Evolutionary conservation across 2,329 filamentous ascomycete genomes (phyloP).

Genomic region (Coniochaeta pulveracea): DNA sequence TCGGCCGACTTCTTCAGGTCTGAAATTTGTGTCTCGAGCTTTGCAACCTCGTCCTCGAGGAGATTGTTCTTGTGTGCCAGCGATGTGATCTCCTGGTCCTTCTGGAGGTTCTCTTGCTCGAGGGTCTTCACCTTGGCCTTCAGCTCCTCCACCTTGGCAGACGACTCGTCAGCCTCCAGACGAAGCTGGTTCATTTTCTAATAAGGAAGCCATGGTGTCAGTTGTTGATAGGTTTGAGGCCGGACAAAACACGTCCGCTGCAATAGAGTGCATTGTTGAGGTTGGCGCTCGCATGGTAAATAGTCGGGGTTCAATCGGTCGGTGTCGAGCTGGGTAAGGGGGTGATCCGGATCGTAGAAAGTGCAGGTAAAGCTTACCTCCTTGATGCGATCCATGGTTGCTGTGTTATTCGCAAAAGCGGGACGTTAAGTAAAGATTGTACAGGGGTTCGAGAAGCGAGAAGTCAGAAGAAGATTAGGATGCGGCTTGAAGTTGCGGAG

Average conservation of each 20-base stretch:
- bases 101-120: constrained; percentile 89
- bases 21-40: constrained; percentile 74
- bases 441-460: too few relatives aligned
- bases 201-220: not conserved
- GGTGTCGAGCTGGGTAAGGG: constrained; percentile 15
- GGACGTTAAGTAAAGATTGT: too few relatives aligned
- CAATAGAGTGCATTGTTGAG: not conserved
- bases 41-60: constrained; percentile 84
- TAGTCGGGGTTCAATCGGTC: not conserved
- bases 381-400: constrained; percentile 74
- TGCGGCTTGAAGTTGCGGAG: too few relatives aligned
- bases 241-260: not conserved
- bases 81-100: constrained; percentile 97
- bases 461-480: too few relatives aligned
- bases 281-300: not conserved
- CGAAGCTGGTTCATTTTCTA: constrained; percentile 95
- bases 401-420: not conserved
- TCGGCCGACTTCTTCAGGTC: constrained; percentile 80
- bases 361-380: constrained; percentile 49
- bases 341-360: constrained; percentile 7
- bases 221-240: not conserved
- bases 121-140: constrained; percentile 77
- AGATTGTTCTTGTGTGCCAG: constrained; percentile 91
- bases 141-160: constrained; percentile 75
- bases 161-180: constrained; percentile 80